Base-by-base conservation (phyloP, 257 asterid genomes). In the Ehretia macrophylla region DNA sequence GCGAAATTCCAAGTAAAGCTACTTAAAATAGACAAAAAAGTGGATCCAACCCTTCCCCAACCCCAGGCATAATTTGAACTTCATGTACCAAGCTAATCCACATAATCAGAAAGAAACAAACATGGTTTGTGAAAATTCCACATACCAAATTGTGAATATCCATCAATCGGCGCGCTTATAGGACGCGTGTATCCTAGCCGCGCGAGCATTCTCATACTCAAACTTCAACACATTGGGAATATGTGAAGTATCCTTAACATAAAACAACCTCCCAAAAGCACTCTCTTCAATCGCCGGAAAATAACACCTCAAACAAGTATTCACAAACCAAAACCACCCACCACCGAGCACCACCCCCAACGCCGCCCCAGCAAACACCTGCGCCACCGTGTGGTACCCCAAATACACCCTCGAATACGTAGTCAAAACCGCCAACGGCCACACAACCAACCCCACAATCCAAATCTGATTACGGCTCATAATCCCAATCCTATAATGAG, bases 341-440 rank as follows among this genome's bases (percentile, higher is more conserved):
- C 88, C 85, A 1, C 97, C 99, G 56, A 92, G 75, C 14, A 78
- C 65, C 13, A 72, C 68, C 53, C 98, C 98, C 50, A 92, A 55
- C 8, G 72, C 68, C 32, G 98, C 88, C 32, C 98, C 98, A 1
- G 98, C 95, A 23, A 88, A 79, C 19, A 92, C 98, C 82, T 92
- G 98, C 58, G 78, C 95, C 66, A 72, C 81, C 27, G 95, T 74
- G 57, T 92, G 98, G 69, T 92, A 90, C 56, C 97, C 97, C 73
- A 89, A 56, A 70, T 89, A 89, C 60, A 89, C 95, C 83, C 97
- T 77, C 4, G 96, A 88, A 65, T 69, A 73, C 88, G 85, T 46
- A 3, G 98, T 92, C 69, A 88, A 63, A 48, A 86, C 8, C 52
- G 97, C 90, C 79, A 78, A 8, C 1, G 98, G 98, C 97, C 98